A percentile compares a stretch with the other conserved stretches of the same genome.
phyloP scores from a whole-genome alignment of 257 asterid genomes.

The Thymus quinquecostatus region DNA sequence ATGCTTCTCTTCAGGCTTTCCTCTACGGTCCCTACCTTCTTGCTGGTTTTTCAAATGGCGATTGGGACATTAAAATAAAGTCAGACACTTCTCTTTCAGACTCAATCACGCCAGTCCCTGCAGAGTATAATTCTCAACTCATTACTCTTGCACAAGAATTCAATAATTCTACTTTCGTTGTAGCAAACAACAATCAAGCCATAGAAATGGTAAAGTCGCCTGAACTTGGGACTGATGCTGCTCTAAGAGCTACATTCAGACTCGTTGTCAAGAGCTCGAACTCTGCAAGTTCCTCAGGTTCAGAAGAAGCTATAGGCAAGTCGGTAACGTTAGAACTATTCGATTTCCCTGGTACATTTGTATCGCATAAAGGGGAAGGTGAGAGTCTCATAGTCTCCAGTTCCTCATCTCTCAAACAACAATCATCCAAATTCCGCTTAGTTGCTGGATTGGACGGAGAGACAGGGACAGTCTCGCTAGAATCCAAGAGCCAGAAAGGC shows the following conservation, averaged over 20 bases:
- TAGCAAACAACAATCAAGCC: conserved; percentile 43
- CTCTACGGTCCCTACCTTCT: conserved; percentile 92
- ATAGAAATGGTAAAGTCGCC: conserved; percentile 56
- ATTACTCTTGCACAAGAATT: conserved; percentile 63
- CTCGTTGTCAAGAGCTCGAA: conserved; percentile 40
- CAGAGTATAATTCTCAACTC: conserved; percentile 53
- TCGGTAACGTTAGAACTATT: conserved; percentile 65
- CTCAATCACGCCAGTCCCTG: conserved; percentile 59
- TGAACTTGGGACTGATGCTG: conserved; percentile 64
- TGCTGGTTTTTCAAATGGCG: conserved; percentile 74
- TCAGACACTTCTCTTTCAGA: conserved; percentile 41
- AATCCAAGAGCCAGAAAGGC: conserved; percentile 48
- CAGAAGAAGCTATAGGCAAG: conserved; percentile 34
- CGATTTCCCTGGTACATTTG: conserved; percentile 65
- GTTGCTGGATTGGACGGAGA: conserved; percentile 49
- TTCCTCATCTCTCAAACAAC: conserved; percentile 6
- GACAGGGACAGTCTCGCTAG: conserved; percentile 50
- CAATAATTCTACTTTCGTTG: conserved; percentile 36
- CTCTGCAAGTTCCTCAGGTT: conserved; percentile 15
- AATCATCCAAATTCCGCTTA: conserved; percentile 44
- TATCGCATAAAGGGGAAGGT: conserved; percentile 58
- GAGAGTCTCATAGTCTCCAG: conserved; percentile 43
- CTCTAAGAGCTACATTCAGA: conserved; percentile 66
- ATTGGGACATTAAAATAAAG: conserved; percentile 58
- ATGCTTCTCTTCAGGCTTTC: conserved; percentile 69